These are phyloP conservation scores for Fraxinus sp. DNA, from an alignment of 305 asterid species.

Conservation along the genomic window DNA sequence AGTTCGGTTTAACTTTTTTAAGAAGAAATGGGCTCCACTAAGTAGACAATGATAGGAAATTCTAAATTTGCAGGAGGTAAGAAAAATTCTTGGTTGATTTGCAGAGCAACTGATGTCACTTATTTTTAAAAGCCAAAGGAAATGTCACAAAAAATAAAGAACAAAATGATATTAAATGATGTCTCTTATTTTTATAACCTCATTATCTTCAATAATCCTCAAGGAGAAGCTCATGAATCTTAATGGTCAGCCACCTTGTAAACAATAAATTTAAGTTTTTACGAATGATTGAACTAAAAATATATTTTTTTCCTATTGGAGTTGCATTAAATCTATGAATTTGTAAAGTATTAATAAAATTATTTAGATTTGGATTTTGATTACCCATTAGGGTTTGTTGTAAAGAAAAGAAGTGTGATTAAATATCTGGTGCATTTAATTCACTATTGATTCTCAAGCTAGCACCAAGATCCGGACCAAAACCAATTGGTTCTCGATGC, in stretches of 20 bases:
- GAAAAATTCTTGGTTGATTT: not conserved
- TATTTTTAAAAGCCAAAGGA: not conserved
- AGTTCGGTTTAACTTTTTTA: not conserved
- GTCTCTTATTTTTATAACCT: not conserved
- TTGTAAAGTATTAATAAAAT: not conserved
- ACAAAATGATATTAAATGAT: not conserved
- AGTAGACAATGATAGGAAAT: not conserved
- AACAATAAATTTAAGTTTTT: not conserved
- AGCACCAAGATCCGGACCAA: not conserved
- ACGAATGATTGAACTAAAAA: not conserved
- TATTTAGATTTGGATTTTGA: not conserved
- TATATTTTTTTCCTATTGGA: not conserved
- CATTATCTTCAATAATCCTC: not conserved
- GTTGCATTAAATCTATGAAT: not conserved
- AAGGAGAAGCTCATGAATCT: not conserved
- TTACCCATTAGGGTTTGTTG: not conserved
- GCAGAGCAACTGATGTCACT: not conserved
- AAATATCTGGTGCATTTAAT: not conserved
- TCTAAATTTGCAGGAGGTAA: not conserved
- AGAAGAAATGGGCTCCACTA: not conserved
- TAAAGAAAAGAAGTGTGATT: not conserved
- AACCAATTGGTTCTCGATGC: not conserved
- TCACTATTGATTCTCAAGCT: not conserved
- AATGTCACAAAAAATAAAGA: too few relatives aligned
- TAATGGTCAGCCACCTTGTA: not conserved